A percentile compares a stretch with the other conserved stretches of the same genome.
These are phyloP conservation scores for Penicillium sp. DNA, from an alignment of 2,329 filamentous ascomycete genomes.

Conservation along the genomic window DNA sequence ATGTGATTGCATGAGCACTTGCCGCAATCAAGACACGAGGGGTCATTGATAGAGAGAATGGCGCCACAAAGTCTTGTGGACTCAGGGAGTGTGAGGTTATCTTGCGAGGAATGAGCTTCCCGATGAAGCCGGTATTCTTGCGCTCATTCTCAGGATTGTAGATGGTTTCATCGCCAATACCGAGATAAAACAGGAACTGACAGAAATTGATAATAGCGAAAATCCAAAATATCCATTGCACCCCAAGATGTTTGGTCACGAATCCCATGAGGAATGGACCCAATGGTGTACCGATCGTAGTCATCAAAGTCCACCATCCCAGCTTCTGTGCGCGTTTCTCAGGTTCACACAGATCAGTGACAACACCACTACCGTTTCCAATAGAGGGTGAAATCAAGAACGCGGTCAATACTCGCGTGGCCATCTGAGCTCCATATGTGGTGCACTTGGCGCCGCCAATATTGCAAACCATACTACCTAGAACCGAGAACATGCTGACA, in stretches of 20 bases:
- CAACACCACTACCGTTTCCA: slow-evolving; percentile 57
- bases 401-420: slow-evolving; percentile 53
- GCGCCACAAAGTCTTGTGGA: slow-evolving; percentile 54
- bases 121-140: slow-evolving; percentile 34
- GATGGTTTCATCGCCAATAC: slow-evolving; percentile 57
- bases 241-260: slow-evolving; percentile 56
- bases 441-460: slow-evolving; percentile 56
- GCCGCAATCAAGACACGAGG: slow-evolving; percentile 56
- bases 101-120: slow-evolving; percentile 46
- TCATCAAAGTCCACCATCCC: slow-evolving; percentile 57
- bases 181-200: slow-evolving; percentile 58
- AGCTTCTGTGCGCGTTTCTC: slow-evolving; percentile 55
- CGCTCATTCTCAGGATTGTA: slow-evolving; percentile 51
- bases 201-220: slow-evolving; percentile 60
- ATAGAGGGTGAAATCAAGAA: slow-evolving; percentile 58
- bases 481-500: slow-evolving; percentile 55
- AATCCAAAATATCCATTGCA: slow-evolving; percentile 62
- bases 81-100: slow-evolving; percentile 54
- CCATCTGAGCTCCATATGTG: slow-evolving; percentile 53
- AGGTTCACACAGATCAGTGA: slow-evolving; percentile 59
- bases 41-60: slow-evolving; percentile 49
- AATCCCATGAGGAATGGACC: slow-evolving; percentile 39
- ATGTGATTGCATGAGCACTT: slow-evolving; percentile 58
- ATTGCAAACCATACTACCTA: slow-evolving; percentile 54
- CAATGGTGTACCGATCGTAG: slow-evolving; percentile 52